Conservation (phyloP, 495 filamentous ascomycete species). For the Penicillium lagena region DNA sequence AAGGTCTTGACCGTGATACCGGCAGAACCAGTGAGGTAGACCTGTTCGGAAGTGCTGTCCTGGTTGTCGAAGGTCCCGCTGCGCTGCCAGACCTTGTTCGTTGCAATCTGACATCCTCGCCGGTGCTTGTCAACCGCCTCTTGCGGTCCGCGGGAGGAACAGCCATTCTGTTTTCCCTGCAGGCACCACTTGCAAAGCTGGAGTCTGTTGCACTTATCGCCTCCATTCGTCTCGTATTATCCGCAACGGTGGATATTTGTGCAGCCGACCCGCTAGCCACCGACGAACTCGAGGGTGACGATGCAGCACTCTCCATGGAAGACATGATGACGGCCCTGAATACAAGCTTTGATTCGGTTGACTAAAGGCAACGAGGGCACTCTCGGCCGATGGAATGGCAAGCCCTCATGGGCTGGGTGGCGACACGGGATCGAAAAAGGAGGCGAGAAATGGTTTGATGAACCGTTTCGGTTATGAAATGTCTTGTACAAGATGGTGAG, state of each 20-base stretch:
- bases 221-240: neutral
- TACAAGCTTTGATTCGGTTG: neutral
- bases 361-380: slow-evolving; percentile 22
- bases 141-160: slow-evolving; percentile 29
- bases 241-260: slow-evolving; percentile 2
- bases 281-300: neutral
- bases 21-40: slow-evolving; percentile 13
- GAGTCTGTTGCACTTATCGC: neutral
- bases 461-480: too few species aligned
- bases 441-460: neutral
- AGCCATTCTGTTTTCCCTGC: slow-evolving; percentile 12
- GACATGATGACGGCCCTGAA: neutral
- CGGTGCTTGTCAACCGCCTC: slow-evolving; percentile 26
- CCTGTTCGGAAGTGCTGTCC: slow-evolving; percentile 11
- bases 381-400: slow-evolving; percentile 38
- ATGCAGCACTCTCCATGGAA: too few species aligned
- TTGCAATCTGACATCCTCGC: slow-evolving; percentile 19
- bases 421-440: slow-evolving; percentile 13
- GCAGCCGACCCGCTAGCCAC: neutral
- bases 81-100: slow-evolving; percentile 15
- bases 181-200: neutral
- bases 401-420: slow-evolving; percentile 27
- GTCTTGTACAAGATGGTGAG: too few species aligned
- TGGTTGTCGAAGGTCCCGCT: slow-evolving; percentile 2
- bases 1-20: slow-evolving; percentile 12